These are phyloP conservation scores for Vicia villosa DNA, from an alignment of 306 rosid genomes.

Conservation along the genomic window DNA sequence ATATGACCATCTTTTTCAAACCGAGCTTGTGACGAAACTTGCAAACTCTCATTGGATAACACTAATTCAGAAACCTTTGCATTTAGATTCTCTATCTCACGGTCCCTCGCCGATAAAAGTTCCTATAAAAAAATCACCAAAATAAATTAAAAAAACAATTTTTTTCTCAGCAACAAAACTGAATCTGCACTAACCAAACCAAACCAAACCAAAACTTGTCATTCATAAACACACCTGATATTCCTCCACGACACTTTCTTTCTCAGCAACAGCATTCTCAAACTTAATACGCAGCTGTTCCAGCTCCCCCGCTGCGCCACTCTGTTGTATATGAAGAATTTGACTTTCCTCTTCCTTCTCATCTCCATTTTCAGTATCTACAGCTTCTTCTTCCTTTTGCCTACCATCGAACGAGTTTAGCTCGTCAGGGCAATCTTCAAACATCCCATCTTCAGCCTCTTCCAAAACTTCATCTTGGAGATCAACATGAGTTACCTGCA, in stretches of 20 bases:
- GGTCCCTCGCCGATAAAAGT: constrained; percentile 56
- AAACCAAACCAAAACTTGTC: neutral
- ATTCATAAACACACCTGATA: constrained; percentile 50
- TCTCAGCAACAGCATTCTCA: constrained; percentile 47
- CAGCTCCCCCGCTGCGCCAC: constrained; percentile 38
- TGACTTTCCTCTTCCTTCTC: constrained; percentile 45
- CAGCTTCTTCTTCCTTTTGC: constrained; percentile 53
- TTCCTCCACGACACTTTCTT: constrained; percentile 43
- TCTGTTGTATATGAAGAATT: constrained; percentile 12
- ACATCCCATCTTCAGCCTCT: constrained; percentile 58
- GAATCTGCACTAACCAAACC: neutral
- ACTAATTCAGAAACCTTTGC: constrained; percentile 53
- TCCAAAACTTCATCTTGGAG: constrained; percentile 36
- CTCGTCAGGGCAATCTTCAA: constrained; percentile 92
- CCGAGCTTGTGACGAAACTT: constrained; percentile 42
- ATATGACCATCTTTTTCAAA: constrained; percentile 47
- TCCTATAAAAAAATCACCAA: constrained; percentile 42
- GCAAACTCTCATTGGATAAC: constrained; percentile 46
- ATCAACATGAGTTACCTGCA: constrained; percentile 37
- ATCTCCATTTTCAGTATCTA: constrained; percentile 7
- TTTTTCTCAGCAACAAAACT: constrained; percentile 46
- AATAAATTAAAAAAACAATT: constrained; percentile 25
- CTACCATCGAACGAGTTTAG: constrained; percentile 43
- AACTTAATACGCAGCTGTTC: constrained; percentile 44
- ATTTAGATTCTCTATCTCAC: constrained; percentile 71